Percentiles rank a stretch among this genome's conserved stretches.
These are phyloP conservation scores for Pleurotus tuoliensis DNA, from an alignment of 768 basidiomycete genomes.

Conservation along the genomic window DNA sequence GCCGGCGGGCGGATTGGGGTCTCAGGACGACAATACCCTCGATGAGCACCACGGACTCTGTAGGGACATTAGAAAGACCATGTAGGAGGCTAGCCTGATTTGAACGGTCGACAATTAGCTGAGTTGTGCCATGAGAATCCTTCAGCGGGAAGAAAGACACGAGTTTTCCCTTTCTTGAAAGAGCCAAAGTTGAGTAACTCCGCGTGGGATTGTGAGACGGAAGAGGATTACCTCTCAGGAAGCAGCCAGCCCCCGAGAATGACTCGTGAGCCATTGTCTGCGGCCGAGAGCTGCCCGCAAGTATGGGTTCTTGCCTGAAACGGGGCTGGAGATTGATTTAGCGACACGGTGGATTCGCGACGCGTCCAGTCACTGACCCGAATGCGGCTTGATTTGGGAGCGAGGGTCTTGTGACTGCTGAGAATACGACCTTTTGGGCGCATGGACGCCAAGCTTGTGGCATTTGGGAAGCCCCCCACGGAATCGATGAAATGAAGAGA, in stretches of 20 bases:
- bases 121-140: constrained; percentile 72
- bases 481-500: constrained; percentile 15
- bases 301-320: constrained; percentile 60
- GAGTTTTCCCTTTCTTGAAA: constrained; percentile 60
- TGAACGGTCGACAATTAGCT: constrained; percentile 65
- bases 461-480: background rate
- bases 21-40: constrained; percentile 68
- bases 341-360: constrained; percentile 8
- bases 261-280: constrained; percentile 53
- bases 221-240: constrained; percentile 65
- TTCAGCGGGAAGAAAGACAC: constrained; percentile 86
- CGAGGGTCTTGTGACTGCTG: constrained; percentile 3
- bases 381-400: constrained; percentile 11
- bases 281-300: constrained; percentile 53
- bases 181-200: constrained; percentile 28
- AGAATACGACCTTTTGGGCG: background rate
- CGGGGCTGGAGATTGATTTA: constrained; percentile 37
- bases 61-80: constrained; percentile 57
- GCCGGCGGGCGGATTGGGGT: constrained; percentile 57
- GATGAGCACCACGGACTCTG: constrained; percentile 76
- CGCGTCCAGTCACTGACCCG: constrained; percentile 10
- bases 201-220: constrained; percentile 25
- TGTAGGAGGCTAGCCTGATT: constrained; percentile 28
- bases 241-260: constrained; percentile 81
- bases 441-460: background rate